Evolutionary conservation across 2,329 filamentous ascomycete genomes (phyloP), one percentile per base, ranked within the genome.

Genomic region (Colletotrichum kahawae): DNA sequence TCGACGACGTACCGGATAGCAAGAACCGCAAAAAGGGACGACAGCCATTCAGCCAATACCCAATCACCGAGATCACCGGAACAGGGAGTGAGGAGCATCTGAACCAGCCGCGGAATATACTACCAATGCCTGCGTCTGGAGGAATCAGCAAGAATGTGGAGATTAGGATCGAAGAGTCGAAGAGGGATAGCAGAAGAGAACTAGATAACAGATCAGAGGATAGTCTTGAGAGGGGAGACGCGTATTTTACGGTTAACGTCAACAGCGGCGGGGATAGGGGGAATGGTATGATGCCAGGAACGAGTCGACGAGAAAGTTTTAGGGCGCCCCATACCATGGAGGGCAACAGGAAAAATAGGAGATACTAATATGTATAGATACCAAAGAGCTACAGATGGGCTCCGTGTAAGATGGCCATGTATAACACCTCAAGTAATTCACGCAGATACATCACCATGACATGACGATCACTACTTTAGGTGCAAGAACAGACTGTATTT

Each of bases 141-240:
- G 65, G 57, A 5, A 76, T 74, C 59, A 73, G 51, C 59, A 76
- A 76, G 54, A 70, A 76, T 29, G 65, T 76, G n/a, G 74, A 74
- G 36, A 60, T 76, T 4, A 24, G n/a, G 1, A 64, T 76, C 36
- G 36, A 74, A n/a, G 74, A 76, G 59, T 70, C 57, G 21, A 69
- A 43, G 38, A 27, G 38, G 14, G 48, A 51, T 7, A 48, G 16
- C 7, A 29, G 16, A 29, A 63, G 21, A 10, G 67, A 36, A 10
- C 18, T 6, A 24, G 59, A 27, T 14, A 59, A 67, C 5, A 60
- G 36, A n/a, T 69, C 54, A 18, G 63, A 65, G 21, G 74, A 65
- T 4, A 69, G 36, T 7, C 48, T 66, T 24, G 70, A 66, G 21
- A 69, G 34, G 27, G 63, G 69, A 5, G 69, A 72, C 7, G 43